A percentile compares a stretch with the other conserved stretches of the same genome.
Evolutionary conservation across 139 green algal genomes (phyloP).

Genomic region (Desmodesmus armatus): DNA sequence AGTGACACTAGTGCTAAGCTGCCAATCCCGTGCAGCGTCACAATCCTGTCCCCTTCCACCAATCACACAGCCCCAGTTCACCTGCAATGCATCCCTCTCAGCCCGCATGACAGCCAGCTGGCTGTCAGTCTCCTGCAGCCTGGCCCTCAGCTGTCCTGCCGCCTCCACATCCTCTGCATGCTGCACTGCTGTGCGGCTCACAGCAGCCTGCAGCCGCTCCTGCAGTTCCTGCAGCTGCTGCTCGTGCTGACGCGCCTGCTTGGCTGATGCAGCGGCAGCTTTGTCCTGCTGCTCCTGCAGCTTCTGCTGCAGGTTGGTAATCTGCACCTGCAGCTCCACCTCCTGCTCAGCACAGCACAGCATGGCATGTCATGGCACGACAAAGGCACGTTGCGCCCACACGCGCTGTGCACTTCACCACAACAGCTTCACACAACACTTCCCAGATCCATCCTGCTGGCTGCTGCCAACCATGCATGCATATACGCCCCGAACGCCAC

Average conservation of each 20-base stretch:
- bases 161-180: slow-evolving; percentile 29
- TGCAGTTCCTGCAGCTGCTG: slow-evolving; percentile 34
- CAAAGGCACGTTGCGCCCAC: too few relatives aligned
- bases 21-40: slow-evolving; percentile 12
- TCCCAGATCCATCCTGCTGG: not conserved
- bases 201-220: slow-evolving; percentile 22
- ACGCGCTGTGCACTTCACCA: too few relatives aligned
- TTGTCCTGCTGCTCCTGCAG: slow-evolving; percentile 51
- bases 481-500: not conserved
- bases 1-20: not conserved
- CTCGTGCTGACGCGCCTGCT: not conserved
- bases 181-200: not conserved
- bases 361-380: too few relatives aligned
- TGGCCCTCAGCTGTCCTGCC: slow-evolving; percentile 8
- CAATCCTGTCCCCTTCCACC: not conserved
- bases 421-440: not conserved
- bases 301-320: slow-evolving; percentile 40
- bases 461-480: not conserved
- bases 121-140: not conserved
- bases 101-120: slow-evolving; percentile 3
- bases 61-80: not conserved
- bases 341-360: not conserved
- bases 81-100: slow-evolving; percentile 37
- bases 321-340: slow-evolving; percentile 27
- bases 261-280: slow-evolving; percentile 21